Evolutionary conservation across 495 filamentous ascomycete species (phyloP).

Genomic region (Aspergillus diversus): DNA sequence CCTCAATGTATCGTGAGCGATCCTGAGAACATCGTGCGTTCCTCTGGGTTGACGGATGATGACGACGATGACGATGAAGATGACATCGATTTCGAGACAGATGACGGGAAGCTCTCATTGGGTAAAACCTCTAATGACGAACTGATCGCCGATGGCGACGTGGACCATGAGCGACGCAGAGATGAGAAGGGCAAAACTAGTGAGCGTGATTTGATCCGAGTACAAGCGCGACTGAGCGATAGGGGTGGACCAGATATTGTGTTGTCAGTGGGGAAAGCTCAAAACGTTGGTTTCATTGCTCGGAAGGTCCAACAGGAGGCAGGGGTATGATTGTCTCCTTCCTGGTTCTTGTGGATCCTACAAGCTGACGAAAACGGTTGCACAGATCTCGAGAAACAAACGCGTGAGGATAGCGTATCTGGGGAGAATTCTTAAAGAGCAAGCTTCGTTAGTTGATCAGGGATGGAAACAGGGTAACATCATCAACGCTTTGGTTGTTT

Average conservation of each 20-base stretch:
- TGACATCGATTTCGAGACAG: conserved; percentile 48
- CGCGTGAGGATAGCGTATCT: conserved; percentile 75
- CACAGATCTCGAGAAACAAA: conserved; percentile 52
- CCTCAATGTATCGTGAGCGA: conserved; percentile 77
- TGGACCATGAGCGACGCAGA: conserved; percentile 49
- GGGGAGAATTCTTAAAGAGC: conserved; percentile 76
- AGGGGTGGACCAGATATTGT: conserved; percentile 65
- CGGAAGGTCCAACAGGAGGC: conserved; percentile 66
- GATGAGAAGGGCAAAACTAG: conserved; percentile 67
- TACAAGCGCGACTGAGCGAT: conserved; percentile 71
- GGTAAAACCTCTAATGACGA: conserved; percentile 53
- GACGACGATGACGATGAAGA: conserved; percentile 13
- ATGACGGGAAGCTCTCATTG: conserved; percentile 47
- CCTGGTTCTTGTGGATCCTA: neutral
- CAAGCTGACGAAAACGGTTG: conserved; percentile 12
- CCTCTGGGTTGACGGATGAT: conserved; percentile 14
- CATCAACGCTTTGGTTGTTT: conserved; percentile 78
- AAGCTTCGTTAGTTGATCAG: conserved; percentile 61
- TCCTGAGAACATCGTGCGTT: conserved; percentile 67
- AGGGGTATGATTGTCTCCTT: conserved; percentile 44
- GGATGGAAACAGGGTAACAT: conserved; percentile 79
- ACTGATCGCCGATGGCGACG: conserved; percentile 51
- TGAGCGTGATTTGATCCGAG: conserved; percentile 58
- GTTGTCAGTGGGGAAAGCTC: conserved; percentile 60
- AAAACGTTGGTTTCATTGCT: conserved; percentile 65